Percentiles rank a stretch among this genome's conserved stretches.
Evolutionary conservation across 768 basidiomycete species (phyloP).

Genomic region (Rhizopogon salebrosus): DNA sequence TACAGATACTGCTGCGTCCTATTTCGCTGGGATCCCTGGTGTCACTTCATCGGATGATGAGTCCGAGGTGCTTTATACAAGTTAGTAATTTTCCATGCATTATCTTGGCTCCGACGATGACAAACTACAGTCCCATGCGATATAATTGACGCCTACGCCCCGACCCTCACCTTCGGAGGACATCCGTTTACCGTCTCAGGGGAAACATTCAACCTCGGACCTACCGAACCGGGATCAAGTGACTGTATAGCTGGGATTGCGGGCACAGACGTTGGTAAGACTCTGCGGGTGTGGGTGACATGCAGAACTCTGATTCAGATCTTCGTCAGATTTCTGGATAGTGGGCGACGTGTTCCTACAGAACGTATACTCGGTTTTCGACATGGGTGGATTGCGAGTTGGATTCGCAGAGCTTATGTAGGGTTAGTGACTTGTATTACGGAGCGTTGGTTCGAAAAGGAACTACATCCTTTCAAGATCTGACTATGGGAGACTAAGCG

Average conservation of each 20-base stretch:
- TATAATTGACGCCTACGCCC: slow-evolving; percentile 19
- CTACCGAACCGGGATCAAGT: slow-evolving; percentile 19
- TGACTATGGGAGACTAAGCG: no score
- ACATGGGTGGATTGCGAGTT: slow-evolving; percentile 29
- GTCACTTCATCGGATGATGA: slow-evolving; percentile 8
- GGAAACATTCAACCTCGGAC: slow-evolving; percentile 40
- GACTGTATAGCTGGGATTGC: slow-evolving; percentile 35
- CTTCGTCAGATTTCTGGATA: slow-evolving; percentile 23
- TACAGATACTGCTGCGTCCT: slow-evolving; percentile 17
- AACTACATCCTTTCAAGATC: no score
- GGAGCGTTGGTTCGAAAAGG: no score
- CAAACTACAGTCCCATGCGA: slow-evolving; percentile 28
- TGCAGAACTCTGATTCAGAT: not conserved
- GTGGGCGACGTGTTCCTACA: slow-evolving; percentile 31
- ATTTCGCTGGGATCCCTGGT: slow-evolving; percentile 27
- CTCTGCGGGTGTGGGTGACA: not conserved
- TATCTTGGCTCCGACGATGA: not conserved
- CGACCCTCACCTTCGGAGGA: slow-evolving; percentile 34
- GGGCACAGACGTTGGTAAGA: slow-evolving; percentile 13
- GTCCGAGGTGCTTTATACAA: slow-evolving; percentile 25
- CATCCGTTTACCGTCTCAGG: slow-evolving; percentile 31
- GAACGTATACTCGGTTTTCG: slow-evolving; percentile 27
- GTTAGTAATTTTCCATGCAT: slow-evolving; percentile 7
- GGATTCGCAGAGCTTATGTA: slow-evolving; percentile 35
- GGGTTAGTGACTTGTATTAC: not conserved